Base-by-base conservation (phyloP, 306 rosid genomes). In the Citrullus mucosospermus region DNA sequence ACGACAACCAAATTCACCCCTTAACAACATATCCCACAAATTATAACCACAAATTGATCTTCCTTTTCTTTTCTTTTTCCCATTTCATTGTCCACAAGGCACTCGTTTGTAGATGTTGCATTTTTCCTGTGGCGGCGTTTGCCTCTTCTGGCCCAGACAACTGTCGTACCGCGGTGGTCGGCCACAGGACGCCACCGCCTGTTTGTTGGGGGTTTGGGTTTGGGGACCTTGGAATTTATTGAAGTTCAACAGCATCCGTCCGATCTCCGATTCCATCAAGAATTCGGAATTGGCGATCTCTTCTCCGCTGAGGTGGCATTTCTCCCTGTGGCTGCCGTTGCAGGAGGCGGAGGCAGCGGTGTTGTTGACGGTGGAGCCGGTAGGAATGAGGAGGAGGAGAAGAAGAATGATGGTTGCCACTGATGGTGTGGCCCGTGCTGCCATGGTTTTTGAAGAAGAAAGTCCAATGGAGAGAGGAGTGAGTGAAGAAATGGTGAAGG, bases 171-270 rank as follows among this genome's bases (percentile, higher is more conserved):
- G 75, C 0, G 8, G 5, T 28, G 75, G 75, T 4, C 75, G 75
- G 4, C 14, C 17, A 2, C 56, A 69, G n/a, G 1, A 6, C 18
- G 41, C 2, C 32, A 25, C 66, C 8, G 22, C 3, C 1, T 30
- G 54, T 3, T 12, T 5, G 75, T 7, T n/a, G 15, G 34, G 18
- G 3, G 0, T 68, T 39, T 9, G 0, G 18, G 55, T 39, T 39
- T 8, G 30, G 6, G 11, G 18, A 0, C 5, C 0, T 30, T 0
- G 0, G 9, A n/a, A 11, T 0, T 2, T 44, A 5, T 20, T 5
- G 5, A 0, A 69, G 4, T 2, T 3, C 0, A 13, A 10, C 75
- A 69, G 38, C 38, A 69, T 69, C 15, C 20, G 20, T 14, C 38
- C 17, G 4, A 69, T 6, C 75, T 69, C 56, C 20, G 56, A 20